Base-by-base conservation (phyloP, 768 basidiomycete genomes). In the Coprinopsis sp. region DNA sequence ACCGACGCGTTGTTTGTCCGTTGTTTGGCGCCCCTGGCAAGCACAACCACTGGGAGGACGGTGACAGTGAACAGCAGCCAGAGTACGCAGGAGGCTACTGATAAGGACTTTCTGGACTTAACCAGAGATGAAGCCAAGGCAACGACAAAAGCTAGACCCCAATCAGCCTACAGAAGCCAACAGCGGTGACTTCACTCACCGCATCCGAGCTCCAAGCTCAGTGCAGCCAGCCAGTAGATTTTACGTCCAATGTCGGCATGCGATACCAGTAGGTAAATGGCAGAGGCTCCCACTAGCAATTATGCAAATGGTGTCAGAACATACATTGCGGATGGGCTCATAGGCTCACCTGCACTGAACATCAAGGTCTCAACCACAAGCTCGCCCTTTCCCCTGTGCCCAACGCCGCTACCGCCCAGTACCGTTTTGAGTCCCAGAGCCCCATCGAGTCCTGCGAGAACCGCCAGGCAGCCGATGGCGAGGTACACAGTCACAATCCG, bases 11-110 rank as follows among this genome's bases (percentile, higher is more conserved):
- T 49, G 31, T 44, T 44, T 44, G 40, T 14, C 14, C 27, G 8
- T 21, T 49, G 48, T 49, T 49, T 49, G 48, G 41, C 48, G 41
- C 48, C 41, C n/a, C 43, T 22, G 16, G 48, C 48, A 27, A 37
- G n/a, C 18, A 43, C 25, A 27, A 49, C 33, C 21, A 49, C 10
- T 33, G 42, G 42, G 34, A 49, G 22, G 18, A 29, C 33, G 33
- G 48, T 25, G 21, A 27, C 34, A 18, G 23, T 41, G 25, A 49
- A 49, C 18, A 44, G 24, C 40, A 49, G 48, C 11, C 33, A 49
- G 24, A 49, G 48, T 23, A n/a, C n/a, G 28, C 40, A 14, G 48
- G 41, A 19, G 48, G 24, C 37, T 10, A 42, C 22, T 7, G 42
- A 28, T n/a, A 44, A 18, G 10, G 14, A 11, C 18, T 42, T 40